Percentiles rank a stretch among this genome's conserved stretches.
Evolutionary conservation across 2,329 filamentous ascomycete species (phyloP).

Genomic region (Tolypocladium pustulatum): DNA sequence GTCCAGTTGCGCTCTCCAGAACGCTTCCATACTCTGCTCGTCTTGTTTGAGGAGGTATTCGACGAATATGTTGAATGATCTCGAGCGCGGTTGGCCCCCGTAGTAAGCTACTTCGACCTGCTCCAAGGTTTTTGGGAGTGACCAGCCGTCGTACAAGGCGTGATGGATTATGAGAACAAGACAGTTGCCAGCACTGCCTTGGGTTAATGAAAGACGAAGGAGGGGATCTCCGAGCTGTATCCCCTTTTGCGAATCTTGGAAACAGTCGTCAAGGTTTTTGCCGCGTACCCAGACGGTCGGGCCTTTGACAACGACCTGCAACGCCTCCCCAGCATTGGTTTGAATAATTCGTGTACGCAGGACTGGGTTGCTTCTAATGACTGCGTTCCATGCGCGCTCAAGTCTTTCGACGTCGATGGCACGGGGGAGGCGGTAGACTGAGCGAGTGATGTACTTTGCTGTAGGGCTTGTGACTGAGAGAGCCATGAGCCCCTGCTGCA

Average conservation of each 20-base stretch:
- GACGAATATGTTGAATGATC: conserved; percentile 31
- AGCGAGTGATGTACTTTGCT: conserved; percentile 10
- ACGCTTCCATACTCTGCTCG: conserved; percentile 22
- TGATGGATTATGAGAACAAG: conserved; percentile 33
- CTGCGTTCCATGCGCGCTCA: not conserved
- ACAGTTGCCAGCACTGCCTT: conserved; percentile 19
- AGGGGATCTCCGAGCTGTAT: conserved; percentile 29
- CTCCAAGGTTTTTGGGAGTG: conserved; percentile 33
- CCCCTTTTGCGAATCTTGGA: not conserved
- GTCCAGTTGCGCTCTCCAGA: conserved; percentile 30
- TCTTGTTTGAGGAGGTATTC: conserved; percentile 28
- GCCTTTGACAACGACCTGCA: conserved; percentile 1
- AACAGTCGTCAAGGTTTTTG: not conserved
- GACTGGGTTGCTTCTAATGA: not conserved
- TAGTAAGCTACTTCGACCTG: conserved; percentile 9
- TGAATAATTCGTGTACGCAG: conserved; percentile 1
- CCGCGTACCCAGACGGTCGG: not conserved
- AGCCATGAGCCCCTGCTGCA: conserved; percentile 25
- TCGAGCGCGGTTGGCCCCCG: not conserved
- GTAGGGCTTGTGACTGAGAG: conserved; percentile 12
- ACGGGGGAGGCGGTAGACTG: conserved; percentile 4
- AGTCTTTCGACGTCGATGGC: conserved; percentile 4
- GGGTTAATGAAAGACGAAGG: conserved; percentile 27
- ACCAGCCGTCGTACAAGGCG: conserved; percentile 36
- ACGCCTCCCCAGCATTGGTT: not conserved